Conservation (phyloP, 176 grass and related monocot genomes). For the Avena atlantica region DNA sequence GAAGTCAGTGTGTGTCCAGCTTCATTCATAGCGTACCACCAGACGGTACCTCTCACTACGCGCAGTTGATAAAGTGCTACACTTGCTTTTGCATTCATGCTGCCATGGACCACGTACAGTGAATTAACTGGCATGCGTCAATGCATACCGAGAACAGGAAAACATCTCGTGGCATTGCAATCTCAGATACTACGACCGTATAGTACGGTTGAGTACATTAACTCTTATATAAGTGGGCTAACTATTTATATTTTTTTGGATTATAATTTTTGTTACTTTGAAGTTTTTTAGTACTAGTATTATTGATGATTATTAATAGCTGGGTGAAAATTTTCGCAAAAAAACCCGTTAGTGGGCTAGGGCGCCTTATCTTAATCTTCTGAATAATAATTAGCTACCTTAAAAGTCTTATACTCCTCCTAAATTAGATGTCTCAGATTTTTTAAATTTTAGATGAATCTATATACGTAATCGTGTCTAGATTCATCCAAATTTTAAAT, state of each 20-base stretch:
- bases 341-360: background rate
- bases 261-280: no score
- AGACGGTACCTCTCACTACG: slow-evolving; percentile 3
- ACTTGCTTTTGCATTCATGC: slow-evolving; percentile 34
- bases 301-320: no score
- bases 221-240: no score
- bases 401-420: no score
- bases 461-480: no score
- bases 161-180: background rate
- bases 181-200: background rate
- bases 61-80: slow-evolving; percentile 27
- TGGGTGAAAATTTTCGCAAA: no score
- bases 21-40: slow-evolving; percentile 9
- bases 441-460: no score
- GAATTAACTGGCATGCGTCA: slow-evolving; percentile 33
- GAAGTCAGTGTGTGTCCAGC: background rate
- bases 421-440: no score
- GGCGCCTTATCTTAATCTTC: background rate
- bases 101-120: background rate
- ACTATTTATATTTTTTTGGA: no score
- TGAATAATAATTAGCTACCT: background rate
- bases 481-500: no score
- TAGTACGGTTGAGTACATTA: no score
- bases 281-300: no score
- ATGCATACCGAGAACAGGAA: slow-evolving; percentile 13